A percentile compares a stretch with the other conserved stretches of the same genome.
Evolutionary conservation across 192 early-diverging fungal species (phyloP).

Genomic region (Entomortierella chlamydospora): DNA sequence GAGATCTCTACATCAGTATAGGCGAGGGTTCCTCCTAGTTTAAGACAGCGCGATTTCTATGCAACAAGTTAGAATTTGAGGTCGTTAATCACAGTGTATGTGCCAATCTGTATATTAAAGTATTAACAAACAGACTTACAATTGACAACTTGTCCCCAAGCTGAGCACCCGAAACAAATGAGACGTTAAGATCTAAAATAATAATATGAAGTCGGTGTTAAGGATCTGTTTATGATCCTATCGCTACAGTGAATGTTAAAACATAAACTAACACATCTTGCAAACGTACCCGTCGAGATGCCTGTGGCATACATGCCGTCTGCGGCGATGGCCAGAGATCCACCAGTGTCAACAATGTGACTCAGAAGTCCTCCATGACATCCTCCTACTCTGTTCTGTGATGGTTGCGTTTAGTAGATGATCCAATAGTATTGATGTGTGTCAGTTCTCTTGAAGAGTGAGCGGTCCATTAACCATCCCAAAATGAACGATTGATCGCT

Average conservation of each 20-base stretch:
- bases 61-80: neutral
- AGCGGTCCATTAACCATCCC: too few relatives aligned
- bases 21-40: constrained; percentile 66
- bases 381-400: constrained; percentile 60
- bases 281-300: constrained; percentile 59
- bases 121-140: constrained; percentile 30
- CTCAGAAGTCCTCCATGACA: constrained; percentile 67
- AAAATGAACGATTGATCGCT: neutral
- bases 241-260: too few relatives aligned
- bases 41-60: constrained; percentile 62
- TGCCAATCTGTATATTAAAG: neutral
- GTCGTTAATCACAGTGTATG: neutral
- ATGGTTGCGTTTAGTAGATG: neutral
- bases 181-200: constrained; percentile 62
- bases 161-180: constrained; percentile 62
- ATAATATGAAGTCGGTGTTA: neutral
- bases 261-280: too few relatives aligned
- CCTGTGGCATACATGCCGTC: constrained; percentile 64
- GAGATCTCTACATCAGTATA: constrained; percentile 61
- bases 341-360: constrained; percentile 66
- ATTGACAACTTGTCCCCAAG: constrained; percentile 58
- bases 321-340: constrained; percentile 64
- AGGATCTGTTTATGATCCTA: too few relatives aligned
- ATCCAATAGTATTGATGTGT: too few relatives aligned
- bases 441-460: neutral